Percentiles rank a stretch among this genome's conserved stretches.
phyloP scores from a whole-genome alignment of 1,284 basidiomycete genomes.

The Athelia sp. region DNA sequence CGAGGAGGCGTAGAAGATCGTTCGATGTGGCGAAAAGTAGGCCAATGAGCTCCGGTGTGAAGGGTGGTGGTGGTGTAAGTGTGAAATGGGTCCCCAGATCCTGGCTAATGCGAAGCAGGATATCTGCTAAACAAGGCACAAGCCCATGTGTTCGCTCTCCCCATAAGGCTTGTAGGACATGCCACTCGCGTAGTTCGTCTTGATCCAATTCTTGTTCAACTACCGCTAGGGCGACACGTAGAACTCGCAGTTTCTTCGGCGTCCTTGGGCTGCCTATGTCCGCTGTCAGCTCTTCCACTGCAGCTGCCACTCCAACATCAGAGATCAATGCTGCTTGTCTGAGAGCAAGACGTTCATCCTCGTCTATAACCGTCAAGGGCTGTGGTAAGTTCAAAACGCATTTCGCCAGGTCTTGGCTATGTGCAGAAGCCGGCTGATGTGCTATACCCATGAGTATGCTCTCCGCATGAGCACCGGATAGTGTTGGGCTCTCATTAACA shows the following conservation, averaged over 20 bases:
- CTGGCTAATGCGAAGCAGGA: conserved; percentile 39
- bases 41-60: conserved; percentile 32
- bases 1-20: conserved; percentile 49
- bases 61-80: conserved; percentile 22
- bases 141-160: conserved; percentile 51
- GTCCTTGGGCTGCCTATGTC: conserved; percentile 46
- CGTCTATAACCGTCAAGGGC: conserved; percentile 55
- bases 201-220: conserved; percentile 44
- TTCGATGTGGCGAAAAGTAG: conserved; percentile 49
- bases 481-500: conserved; percentile 53
- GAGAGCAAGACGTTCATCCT: conserved; percentile 52
- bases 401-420: conserved; percentile 50
- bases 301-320: conserved; percentile 59
- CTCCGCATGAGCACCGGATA: conserved; percentile 61
- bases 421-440: conserved; percentile 53
- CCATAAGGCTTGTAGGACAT: conserved; percentile 53
- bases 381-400: conserved; percentile 48
- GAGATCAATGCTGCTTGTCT: conserved; percentile 56
- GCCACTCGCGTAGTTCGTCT: conserved; percentile 46
- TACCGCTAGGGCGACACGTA: conserved; percentile 59
- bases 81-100: conserved; percentile 52
- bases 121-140: conserved; percentile 47
- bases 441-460: conserved; percentile 59
- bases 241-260: conserved; percentile 42
- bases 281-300: conserved; percentile 53